phyloP scores from a whole-genome alignment of 2,329 filamentous ascomycete genomes.

The Rhynchosporium agropyri region DNA sequence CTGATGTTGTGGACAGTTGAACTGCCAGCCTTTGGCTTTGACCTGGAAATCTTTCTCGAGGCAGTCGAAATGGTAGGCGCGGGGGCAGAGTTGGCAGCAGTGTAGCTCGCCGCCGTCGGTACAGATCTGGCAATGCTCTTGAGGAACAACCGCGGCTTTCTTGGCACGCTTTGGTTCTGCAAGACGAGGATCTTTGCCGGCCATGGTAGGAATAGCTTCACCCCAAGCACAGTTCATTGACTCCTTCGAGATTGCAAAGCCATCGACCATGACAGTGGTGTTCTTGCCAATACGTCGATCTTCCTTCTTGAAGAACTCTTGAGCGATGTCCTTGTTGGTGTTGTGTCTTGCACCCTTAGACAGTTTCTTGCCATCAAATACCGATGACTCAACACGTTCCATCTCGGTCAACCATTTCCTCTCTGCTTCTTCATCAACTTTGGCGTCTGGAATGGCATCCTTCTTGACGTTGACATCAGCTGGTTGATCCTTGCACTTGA shows the following conservation, averaged over 20 bases:
- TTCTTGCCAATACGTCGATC: slow-evolving; percentile 59
- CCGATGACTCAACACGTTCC: slow-evolving; percentile 58
- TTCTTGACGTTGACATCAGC: slow-evolving; percentile 46
- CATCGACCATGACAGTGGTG: slow-evolving; percentile 58
- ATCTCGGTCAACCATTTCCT: slow-evolving; percentile 57
- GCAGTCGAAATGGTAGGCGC: slow-evolving; percentile 56
- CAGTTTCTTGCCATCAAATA: slow-evolving; percentile 59
- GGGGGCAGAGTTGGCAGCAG: slow-evolving; percentile 55
- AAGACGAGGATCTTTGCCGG: slow-evolving; percentile 56
- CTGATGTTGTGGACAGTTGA: slow-evolving; percentile 58
- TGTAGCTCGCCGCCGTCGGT: slow-evolving; percentile 52
- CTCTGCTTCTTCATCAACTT: slow-evolving; percentile 51
- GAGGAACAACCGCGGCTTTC: slow-evolving; percentile 50
- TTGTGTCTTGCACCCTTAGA: slow-evolving; percentile 42
- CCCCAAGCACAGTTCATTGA: slow-evolving; percentile 54
- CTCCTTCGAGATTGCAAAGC: slow-evolving; percentile 59
- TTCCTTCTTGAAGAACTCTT: slow-evolving; percentile 46
- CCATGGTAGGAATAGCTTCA: slow-evolving; percentile 60
- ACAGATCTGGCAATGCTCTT: slow-evolving; percentile 56
- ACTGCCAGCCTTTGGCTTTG: slow-evolving; percentile 50
- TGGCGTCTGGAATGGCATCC: slow-evolving; percentile 38
- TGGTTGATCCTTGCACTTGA: slow-evolving; percentile 56
- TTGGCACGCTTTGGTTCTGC: slow-evolving; percentile 53
- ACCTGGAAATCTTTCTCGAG: slow-evolving; percentile 46
- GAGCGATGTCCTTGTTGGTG: slow-evolving; percentile 42